Conservation (phyloP, 805 yeast genomes). For the Brettanomyces anomalus region DNA sequence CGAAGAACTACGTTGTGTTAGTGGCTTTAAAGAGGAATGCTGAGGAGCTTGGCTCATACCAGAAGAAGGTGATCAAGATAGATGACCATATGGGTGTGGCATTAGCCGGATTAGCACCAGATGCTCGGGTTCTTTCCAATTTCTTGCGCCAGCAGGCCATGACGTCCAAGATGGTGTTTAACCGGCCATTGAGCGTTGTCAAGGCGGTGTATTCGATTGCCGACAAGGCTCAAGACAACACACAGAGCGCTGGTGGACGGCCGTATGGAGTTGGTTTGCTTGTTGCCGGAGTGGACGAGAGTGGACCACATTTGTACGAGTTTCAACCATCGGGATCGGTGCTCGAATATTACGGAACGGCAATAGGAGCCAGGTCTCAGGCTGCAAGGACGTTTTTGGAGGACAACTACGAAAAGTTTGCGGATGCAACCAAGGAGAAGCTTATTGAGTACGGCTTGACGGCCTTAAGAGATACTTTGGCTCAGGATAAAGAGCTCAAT, state of each 20-base stretch:
- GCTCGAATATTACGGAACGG: slow-evolving; percentile 84
- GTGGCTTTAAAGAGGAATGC: slow-evolving; percentile 95
- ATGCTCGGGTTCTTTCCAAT: slow-evolving; percentile 88
- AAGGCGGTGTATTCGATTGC: slow-evolving; percentile 82
- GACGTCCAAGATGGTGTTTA: slow-evolving; percentile 74
- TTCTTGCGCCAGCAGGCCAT: slow-evolving; percentile 87
- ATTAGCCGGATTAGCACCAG: slow-evolving; percentile 96
- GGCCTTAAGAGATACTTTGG: slow-evolving; percentile 87
- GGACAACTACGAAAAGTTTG: slow-evolving; percentile 65
- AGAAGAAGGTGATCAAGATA: slow-evolving; percentile 82
- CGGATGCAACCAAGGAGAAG: slow-evolving; percentile 54
- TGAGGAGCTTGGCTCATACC: slow-evolving; percentile 95
- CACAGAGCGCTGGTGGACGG: slow-evolving; percentile 92
- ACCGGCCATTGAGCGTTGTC: slow-evolving; percentile 75
- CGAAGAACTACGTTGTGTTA: slow-evolving; percentile 79
- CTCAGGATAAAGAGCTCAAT: slow-evolving; percentile 89
- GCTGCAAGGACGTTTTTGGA: slow-evolving; percentile 96
- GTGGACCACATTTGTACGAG: slow-evolving; percentile 91
- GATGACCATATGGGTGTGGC: slow-evolving; percentile 95
- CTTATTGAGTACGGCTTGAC: slow-evolving; percentile 79
- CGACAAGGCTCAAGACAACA: slow-evolving; percentile 94
- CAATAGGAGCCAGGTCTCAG: slow-evolving; percentile 98
- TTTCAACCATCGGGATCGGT: slow-evolving; percentile 95
- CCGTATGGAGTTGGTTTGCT: slow-evolving; percentile 97
- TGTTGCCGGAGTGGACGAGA: slow-evolving; percentile 83